Evolutionary conservation across 495 filamentous ascomycete species (phyloP).

Genomic region (Trichocladium uniseriatum): DNA sequence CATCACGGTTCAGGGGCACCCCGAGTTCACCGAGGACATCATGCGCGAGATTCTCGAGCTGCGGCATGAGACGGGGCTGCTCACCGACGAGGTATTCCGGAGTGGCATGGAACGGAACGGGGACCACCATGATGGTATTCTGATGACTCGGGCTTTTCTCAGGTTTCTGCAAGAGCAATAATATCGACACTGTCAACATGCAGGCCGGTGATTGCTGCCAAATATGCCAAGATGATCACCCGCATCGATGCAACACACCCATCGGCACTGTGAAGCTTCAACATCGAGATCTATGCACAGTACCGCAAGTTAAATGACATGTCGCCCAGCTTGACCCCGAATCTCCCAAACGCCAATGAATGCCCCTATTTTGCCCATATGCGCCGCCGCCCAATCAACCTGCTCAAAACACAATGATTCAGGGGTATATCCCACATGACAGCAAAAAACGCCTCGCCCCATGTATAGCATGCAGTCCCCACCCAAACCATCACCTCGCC

Average conservation of each 20-base stretch:
- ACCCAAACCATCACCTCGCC: background rate
- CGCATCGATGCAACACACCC: no score
- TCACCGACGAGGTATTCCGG: slow-evolving; percentile 51
- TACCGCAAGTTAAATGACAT: no score
- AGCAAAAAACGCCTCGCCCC: no score
- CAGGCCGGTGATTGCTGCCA: background rate
- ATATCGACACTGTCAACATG: background rate
- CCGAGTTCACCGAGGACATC: slow-evolving; percentile 75
- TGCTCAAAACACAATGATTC: background rate
- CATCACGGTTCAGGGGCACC: slow-evolving; percentile 84
- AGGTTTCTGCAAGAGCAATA: slow-evolving; percentile 55
- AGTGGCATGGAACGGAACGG: slow-evolving; percentile 58
- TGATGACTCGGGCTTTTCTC: slow-evolving; percentile 60
- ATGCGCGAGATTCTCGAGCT: slow-evolving; percentile 55
- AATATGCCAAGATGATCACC: background rate
- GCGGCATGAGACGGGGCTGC: slow-evolving; percentile 53
- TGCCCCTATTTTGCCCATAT: background rate
- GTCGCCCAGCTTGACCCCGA: background rate
- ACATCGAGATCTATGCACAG: no score
- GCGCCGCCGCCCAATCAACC: no score
- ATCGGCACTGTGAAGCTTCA: no score
- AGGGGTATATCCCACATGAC: slow-evolving; percentile 3
- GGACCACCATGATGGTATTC: slow-evolving; percentile 64
- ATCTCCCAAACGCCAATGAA: background rate
- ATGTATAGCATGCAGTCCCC: no score